Evolutionary conservation across 2,329 filamentous ascomycete genomes (phyloP), one percentile per base, ranked within the genome.

Genomic region (Aspergillus brasiliensis): DNA sequence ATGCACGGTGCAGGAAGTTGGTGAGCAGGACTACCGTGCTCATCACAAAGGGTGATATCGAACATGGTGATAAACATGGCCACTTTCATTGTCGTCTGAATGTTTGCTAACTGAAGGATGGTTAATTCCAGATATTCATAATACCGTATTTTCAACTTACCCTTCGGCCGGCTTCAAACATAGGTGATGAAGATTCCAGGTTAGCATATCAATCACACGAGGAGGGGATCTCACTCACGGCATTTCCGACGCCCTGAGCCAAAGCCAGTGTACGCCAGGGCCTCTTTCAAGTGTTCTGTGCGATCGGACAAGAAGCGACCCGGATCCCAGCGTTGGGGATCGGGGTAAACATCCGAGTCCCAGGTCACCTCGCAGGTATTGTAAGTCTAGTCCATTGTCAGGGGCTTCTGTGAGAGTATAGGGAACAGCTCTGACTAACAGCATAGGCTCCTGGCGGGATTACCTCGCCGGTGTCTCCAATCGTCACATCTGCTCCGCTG

Each of bases 41-140:
- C 51, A 53, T 53, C 51, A 37, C 34, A 53, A 15, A 53, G 51
- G 8, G 51, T 38, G 10, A 53, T 37, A 21, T 53, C 51, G 15
- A 40, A 53, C 19, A 21, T 13, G 2, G 31, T 21, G 13, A 53
- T 21, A 5, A 53, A 6, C 3, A 13, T 31, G 34, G 51, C 28
- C 19, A 53, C 34, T 25, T 25, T 2, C n/a, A 53, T 38, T 8
- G 8, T 23, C 15, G 19, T 23, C 21, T 37, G 34, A n/a, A 53
- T 10, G n/a, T 37, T 25, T 21, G 23, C 28, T 7, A 38, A 19
- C 31, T 40, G 23, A 8, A 7, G 8, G 8, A 40, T 42, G 6
- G 34, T 37, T 37, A 53, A 10, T n/a, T 3, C 27, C 5, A 3
- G 3, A 11, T 15, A 19, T 21, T 17, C 10, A 4, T 2, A 23